Evolutionary conservation across 805 yeast species (phyloP).

Genomic region (Yarrowia yakushimensis): DNA sequence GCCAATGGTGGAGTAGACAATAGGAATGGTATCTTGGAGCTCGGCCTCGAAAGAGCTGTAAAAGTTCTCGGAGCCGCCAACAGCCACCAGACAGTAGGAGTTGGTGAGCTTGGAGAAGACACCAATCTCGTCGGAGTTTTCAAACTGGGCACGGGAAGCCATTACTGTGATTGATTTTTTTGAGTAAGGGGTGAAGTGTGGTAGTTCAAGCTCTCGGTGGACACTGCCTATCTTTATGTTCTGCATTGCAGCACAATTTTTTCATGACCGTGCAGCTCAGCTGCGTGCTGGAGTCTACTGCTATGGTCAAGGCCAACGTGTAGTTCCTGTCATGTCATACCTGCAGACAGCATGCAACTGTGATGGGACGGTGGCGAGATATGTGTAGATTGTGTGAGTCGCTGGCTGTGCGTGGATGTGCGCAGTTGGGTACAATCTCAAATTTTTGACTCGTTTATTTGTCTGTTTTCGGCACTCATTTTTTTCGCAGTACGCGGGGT

Average conservation of each 20-base stretch:
- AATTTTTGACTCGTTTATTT: not conserved
- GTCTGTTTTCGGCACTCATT: not conserved
- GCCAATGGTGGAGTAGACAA: constrained; percentile 95
- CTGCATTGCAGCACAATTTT: constrained; percentile 22
- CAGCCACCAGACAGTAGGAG: constrained; percentile 92
- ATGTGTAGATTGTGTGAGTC: not conserved
- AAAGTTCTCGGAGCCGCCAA: constrained; percentile 87
- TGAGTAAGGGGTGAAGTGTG: not conserved
- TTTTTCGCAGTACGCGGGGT: no score
- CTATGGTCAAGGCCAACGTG: not conserved
- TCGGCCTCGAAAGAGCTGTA: constrained; percentile 95
- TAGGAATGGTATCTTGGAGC: constrained; percentile 92
- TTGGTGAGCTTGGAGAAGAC: constrained; percentile 93
- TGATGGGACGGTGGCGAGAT: constrained; percentile 4
- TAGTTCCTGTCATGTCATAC: constrained; percentile 3
- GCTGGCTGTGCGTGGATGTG: no score
- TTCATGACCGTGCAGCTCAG: constrained; percentile 19
- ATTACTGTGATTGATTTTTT: not conserved
- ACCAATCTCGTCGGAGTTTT: constrained; percentile 86
- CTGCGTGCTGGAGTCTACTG: constrained; percentile 1
- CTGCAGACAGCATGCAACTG: constrained; percentile 4
- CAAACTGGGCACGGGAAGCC: constrained; percentile 45
- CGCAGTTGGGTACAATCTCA: no score
- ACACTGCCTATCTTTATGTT: constrained; percentile 21
- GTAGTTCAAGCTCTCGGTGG: not conserved